These are phyloP conservation scores for Rosa hybrid DNA, from an alignment of 331 rosid species.

Conservation along the genomic window DNA sequence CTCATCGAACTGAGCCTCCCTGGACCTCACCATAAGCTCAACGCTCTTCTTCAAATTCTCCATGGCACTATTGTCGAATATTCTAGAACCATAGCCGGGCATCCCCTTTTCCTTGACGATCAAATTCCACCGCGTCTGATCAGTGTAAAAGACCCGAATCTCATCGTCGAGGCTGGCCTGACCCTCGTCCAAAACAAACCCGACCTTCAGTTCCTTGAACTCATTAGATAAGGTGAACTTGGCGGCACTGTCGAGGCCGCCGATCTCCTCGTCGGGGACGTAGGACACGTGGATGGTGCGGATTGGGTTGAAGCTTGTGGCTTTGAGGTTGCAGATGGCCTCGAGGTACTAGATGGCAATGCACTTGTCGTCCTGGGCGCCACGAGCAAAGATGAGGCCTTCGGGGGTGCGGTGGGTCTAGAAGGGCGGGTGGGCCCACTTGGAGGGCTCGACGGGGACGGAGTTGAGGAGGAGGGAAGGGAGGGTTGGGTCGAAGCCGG, in stretches of 20 bases:
- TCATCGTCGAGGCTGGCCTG: conserved; percentile 74
- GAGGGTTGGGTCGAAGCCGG: too few relatives aligned
- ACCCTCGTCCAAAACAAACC: conserved; percentile 85
- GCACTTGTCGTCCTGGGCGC: too few relatives aligned
- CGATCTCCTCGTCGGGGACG: too few relatives aligned
- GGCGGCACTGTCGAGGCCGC: conserved; percentile 54
- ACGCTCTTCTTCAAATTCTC: conserved; percentile 90
- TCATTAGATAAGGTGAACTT: conserved; percentile 55
- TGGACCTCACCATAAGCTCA: conserved; percentile 59
- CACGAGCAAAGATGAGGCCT: too few relatives aligned
- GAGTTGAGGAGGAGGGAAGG: too few relatives aligned
- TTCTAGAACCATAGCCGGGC: conserved; percentile 72
- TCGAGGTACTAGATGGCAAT: too few relatives aligned
- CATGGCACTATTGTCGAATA: conserved; percentile 76
- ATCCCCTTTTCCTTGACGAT: conserved; percentile 57
- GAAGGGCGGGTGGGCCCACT: too few relatives aligned
- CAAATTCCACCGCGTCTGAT: conserved; percentile 71
- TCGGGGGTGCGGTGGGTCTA: too few relatives aligned
- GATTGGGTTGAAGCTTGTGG: too few relatives aligned
- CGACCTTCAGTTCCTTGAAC: conserved; percentile 58
- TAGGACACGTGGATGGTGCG: too few relatives aligned
- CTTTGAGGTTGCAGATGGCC: too few relatives aligned
- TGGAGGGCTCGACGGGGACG: too few relatives aligned
- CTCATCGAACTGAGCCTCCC: conserved; percentile 77
- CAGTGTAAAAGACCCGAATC: conserved; percentile 75